Evolutionary conservation across 192 early-diverging fungal genomes (phyloP), one percentile per base, ranked within the genome.

Genomic region (Mortierella hygrophila): DNA sequence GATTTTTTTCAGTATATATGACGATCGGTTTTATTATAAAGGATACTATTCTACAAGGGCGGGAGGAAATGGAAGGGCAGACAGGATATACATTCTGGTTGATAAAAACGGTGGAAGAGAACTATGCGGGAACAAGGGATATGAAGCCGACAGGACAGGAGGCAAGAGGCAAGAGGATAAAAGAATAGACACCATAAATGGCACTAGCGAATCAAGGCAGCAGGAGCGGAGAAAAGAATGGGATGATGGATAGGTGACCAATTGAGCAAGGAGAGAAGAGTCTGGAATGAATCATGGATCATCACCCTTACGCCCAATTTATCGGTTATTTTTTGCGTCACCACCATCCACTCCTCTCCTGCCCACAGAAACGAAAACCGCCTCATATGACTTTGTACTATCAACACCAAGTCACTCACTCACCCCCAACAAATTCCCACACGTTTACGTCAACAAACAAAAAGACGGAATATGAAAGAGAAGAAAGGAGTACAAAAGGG

Each of bases 71-170:
- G 55, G 26, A 29, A 76, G 65, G 15, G 35, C 54, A 54, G 32
- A 46, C 42, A 40, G 49, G 60, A 81, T 74, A 60, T 76, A 75
- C 80, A 81, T 57, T 78, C 68, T 52, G 69, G 29, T 78, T 71
- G 35, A 65, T 78, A 78, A 71, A 6, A 57, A 32, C n/a, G 29
- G 29, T 49, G 52, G 6, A 76, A 46, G 63, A 18, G 49, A 46
- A 47, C 42, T 46, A 35, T 40, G 55, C n/a, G 18, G 57, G n/a
- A 42, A 41, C 65, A 42, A 21, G 15, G 40, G 55, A 18, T 37
- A 18, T 37, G 46, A 41, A 6, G 6, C 49, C 40, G 78, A 69
- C 71, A 35, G 41, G 9, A 68, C 26, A 46, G 40, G 72, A 74
- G 54, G 72, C 38, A 29, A 32, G 26, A 70, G 47, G 57, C 29